Conservation (phyloP, 768 basidiomycete species). For the Phallus indusiatus region DNA sequence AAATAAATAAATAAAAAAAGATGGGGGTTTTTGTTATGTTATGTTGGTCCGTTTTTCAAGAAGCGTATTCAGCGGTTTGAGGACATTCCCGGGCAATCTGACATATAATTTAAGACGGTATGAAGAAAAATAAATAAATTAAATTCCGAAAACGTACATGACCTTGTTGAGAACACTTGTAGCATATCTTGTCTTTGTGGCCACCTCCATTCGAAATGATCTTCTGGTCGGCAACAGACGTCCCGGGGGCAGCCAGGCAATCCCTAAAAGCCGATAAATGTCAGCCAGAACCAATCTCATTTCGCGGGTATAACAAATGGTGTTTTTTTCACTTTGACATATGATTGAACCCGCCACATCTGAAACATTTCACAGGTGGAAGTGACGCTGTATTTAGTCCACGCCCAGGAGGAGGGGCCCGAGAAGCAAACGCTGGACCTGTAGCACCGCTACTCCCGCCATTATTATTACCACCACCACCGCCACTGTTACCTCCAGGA, state of each 20-base stretch:
- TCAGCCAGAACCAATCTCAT: too few relatives aligned
- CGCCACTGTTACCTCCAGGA: conserved; percentile 25
- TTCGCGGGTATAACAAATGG: too few relatives aligned
- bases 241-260: conserved; percentile 67
- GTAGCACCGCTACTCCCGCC: too few relatives aligned
- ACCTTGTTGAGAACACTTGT: conserved; percentile 81
- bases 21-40: too few relatives aligned
- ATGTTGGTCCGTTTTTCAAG: too few relatives aligned
- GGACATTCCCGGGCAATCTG: conserved; percentile 21
- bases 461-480: conserved; percentile 18
- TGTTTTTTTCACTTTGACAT: conserved; percentile 52
- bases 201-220: conserved; percentile 32
- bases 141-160: conserved; percentile 46
- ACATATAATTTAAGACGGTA: too few relatives aligned
- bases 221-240: conserved; percentile 36
- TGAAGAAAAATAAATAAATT: conserved; percentile 20
- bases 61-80: conserved; percentile 13
- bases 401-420: conserved; percentile 67
- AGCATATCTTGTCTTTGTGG: conserved; percentile 72
- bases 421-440: conserved; percentile 44
- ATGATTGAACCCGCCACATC: conserved; percentile 84
- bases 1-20: too few relatives aligned
- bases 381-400: conserved; percentile 65
- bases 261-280: conserved; percentile 37
- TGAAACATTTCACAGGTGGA: conserved; percentile 81